Evolutionary conservation across 1,284 basidiomycete species (phyloP), one percentile per base, ranked within the genome.

Genomic region (Rhodotorula sp.): DNA sequence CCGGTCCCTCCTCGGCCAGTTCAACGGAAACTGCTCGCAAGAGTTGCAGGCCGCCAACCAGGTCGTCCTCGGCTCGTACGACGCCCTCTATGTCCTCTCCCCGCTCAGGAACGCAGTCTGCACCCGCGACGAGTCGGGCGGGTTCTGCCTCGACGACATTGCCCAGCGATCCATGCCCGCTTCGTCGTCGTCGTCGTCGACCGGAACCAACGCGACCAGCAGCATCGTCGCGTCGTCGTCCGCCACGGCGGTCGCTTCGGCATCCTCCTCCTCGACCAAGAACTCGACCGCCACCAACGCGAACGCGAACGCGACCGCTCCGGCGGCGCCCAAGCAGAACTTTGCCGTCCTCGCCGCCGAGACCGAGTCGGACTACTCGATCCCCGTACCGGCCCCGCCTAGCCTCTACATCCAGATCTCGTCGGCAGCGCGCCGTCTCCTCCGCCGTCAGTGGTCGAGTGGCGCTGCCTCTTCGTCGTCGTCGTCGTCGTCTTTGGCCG

Each of bases 81-180:
- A 96, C 80, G 83, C 87, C 58, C 83, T 96, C 58, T 97, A 92
- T 84, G 77, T 86, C 72, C 76, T 93, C 64, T 77, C 81, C 8
- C 92, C 93, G 7, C 80, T 94, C 78, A 83, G 83, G 76, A 76
- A 79, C 21, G 88, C 91, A 51, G 79, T 92, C 59, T 96, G 93
- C 83, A 78, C 89, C 62, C 90, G 90, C 84, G 87, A 90, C 78
- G 79, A 80, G 15, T 87, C 88, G 76, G 85, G 80, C 73, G 89
- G 87, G 59, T 80, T 79, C 47, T 95, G 77, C 67, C 43, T 72
- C 26, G 47, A 61, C 46, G 74, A 76, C 60, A 74, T 74, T 54
- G 67, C 68, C 0, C 18, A 52, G 18, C 69, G 70, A 2, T 26
- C 29, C 10, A 62, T 76, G 39, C 76, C 75, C 60, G 54, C 52